Percentiles rank a stretch among this genome's conserved stretches.
Conservation (phyloP, 805 yeast species). For the Metschnikowia koreensis region DNA sequence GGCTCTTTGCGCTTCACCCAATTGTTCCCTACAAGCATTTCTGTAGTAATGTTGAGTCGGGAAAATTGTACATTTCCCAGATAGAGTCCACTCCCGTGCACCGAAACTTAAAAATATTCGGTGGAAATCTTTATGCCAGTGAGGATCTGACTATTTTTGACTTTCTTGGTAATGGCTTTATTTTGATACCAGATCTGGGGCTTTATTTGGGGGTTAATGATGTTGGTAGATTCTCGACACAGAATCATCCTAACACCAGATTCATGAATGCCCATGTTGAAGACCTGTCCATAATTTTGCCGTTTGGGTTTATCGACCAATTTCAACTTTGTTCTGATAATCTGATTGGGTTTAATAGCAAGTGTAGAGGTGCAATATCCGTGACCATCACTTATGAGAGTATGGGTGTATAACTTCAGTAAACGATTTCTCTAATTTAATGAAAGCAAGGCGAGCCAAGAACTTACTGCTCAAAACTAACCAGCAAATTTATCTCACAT, state of each 20-base stretch:
- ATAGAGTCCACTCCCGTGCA: background rate
- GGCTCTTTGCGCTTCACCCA: background rate
- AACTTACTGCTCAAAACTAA: too few relatives aligned
- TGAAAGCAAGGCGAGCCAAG: too few relatives aligned
- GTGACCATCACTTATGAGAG: background rate
- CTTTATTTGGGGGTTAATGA: background rate
- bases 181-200: background rate
- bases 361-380: background rate
- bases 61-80: background rate
- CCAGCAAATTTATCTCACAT: too few relatives aligned
- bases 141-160: background rate
- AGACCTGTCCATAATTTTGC: background rate
- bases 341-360: background rate
- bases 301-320: background rate
- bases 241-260: background rate
- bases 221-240: background rate
- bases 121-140: background rate
- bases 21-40: background rate
- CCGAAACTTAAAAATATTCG: background rate
- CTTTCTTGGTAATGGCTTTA: background rate
- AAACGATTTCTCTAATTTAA: background rate
- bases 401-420: background rate
- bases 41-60: background rate
- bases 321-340: background rate
- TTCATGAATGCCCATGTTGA: too few relatives aligned